Evolutionary conservation across 805 yeast species (phyloP).

Genomic region (Starmera dryadoides): DNA sequence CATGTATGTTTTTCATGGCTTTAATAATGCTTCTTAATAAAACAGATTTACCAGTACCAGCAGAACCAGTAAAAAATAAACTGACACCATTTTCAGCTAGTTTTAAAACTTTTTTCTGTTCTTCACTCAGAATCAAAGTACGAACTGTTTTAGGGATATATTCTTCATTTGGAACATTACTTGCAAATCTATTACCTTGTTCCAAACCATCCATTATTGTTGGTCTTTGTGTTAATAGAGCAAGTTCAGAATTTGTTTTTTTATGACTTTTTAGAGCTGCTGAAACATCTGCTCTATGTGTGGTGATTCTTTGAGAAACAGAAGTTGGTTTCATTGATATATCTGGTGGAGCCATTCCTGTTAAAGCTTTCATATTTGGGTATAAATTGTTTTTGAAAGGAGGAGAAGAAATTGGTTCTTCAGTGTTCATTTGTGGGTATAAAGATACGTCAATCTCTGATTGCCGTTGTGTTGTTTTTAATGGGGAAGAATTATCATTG

Average conservation of each 20-base stretch:
- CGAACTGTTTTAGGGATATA: slow-evolving; percentile 14
- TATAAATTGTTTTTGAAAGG: too few relatives aligned
- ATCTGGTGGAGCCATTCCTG: too few relatives aligned
- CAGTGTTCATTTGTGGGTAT: too few relatives aligned
- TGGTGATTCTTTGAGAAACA: too few relatives aligned
- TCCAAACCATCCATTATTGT: background rate
- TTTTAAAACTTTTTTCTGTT: slow-evolving; percentile 59
- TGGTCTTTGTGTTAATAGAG: slow-evolving; percentile 24
- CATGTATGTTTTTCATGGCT: slow-evolving; percentile 37
- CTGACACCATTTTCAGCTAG: slow-evolving; percentile 59
- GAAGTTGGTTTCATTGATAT: too few relatives aligned
- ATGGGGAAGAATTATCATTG: slow-evolving; percentile 13
- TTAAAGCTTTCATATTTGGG: too few relatives aligned
- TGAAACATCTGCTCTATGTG: too few relatives aligned
- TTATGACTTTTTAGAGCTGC: background rate
- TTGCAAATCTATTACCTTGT: background rate
- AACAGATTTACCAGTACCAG: slow-evolving; percentile 97
- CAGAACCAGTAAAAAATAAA: slow-evolving; percentile 92
- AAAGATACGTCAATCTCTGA: too few relatives aligned
- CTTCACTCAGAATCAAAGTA: slow-evolving; percentile 38
- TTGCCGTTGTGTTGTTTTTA: too few relatives aligned
- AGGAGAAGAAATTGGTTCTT: too few relatives aligned
- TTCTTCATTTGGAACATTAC: background rate
- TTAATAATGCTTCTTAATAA: slow-evolving; percentile 61
- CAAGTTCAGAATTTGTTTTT: slow-evolving; percentile 18